Evolutionary conservation across 208 protist genomes (phyloP).

Genomic region (Acanthamoeba rhysodes): DNA sequence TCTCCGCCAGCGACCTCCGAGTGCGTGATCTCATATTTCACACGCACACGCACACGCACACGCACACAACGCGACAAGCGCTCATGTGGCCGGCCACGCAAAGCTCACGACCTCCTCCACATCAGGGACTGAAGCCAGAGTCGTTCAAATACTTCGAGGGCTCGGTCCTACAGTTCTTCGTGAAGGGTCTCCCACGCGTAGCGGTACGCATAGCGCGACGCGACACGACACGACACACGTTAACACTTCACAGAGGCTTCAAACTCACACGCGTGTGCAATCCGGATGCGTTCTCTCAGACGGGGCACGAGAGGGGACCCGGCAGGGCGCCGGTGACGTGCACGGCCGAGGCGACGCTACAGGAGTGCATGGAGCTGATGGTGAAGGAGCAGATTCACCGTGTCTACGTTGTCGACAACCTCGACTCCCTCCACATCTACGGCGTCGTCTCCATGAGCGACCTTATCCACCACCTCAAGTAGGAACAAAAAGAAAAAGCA

Average conservation of each 20-base stretch:
- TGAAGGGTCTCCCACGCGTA: conserved; percentile 4
- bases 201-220: too few relatives aligned
- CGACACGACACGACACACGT: too few relatives aligned
- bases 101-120: too few relatives aligned
- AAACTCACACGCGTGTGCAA: too few relatives aligned
- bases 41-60: too few relatives aligned
- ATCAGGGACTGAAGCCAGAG: conserved; percentile 30
- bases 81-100: too few relatives aligned
- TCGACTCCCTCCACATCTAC: conserved; percentile 37
- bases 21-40: neutral
- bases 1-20: conserved; percentile 18
- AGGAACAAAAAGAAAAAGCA: too few relatives aligned
- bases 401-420: conserved; percentile 49
- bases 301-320: neutral
- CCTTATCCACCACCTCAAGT: conserved; percentile 57
- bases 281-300: too few relatives aligned
- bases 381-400: conserved; percentile 37
- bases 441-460: conserved; percentile 47
- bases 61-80: neutral
- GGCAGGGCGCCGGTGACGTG: conserved; percentile 45
- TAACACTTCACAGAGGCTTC: too few relatives aligned
- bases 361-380: conserved; percentile 53
- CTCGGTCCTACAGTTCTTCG: conserved; percentile 45
- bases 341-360: neutral
- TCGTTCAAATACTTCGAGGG: conserved; percentile 60